Evolutionary conservation across 2,329 filamentous ascomycete species (phyloP).

Genomic region (Triangularia verruculosa): DNA sequence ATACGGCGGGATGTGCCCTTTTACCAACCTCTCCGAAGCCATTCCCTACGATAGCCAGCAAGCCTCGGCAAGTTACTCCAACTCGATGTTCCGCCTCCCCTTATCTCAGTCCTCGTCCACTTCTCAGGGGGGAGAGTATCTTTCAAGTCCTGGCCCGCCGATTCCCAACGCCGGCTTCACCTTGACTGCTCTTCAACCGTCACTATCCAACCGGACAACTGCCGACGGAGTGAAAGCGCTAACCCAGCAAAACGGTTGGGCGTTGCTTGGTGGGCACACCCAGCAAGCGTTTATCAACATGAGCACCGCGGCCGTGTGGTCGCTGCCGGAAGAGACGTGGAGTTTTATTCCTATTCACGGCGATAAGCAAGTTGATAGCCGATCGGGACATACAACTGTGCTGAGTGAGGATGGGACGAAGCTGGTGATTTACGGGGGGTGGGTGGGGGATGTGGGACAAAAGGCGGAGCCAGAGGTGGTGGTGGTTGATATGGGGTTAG

Average conservation of each 20-base stretch:
- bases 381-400: slow-evolving; percentile 86
- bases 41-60: slow-evolving; percentile 54
- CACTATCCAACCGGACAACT: slow-evolving; percentile 63
- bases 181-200: slow-evolving; percentile 69
- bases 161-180: slow-evolving; percentile 79
- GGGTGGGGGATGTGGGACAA: slow-evolving; percentile 78
- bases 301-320: slow-evolving; percentile 85
- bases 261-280: slow-evolving; percentile 84
- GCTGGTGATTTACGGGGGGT: slow-evolving; percentile 83
- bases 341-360: slow-evolving; percentile 67
- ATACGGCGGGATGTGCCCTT: slow-evolving; percentile 89
- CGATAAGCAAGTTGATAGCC: slow-evolving; percentile 59
- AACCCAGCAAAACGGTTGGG: slow-evolving; percentile 72
- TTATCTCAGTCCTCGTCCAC: slow-evolving; percentile 46
- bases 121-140: slow-evolving; percentile 43
- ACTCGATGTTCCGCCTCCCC: slow-evolving; percentile 71
- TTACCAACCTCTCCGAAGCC: slow-evolving; percentile 21
- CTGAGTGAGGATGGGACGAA: slow-evolving; percentile 73
- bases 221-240: slow-evolving; percentile 39
- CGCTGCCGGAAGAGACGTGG: slow-evolving; percentile 82
- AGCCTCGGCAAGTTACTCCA: slow-evolving; percentile 71
- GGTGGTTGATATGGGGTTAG: slow-evolving; percentile 70
- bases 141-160: not conserved
- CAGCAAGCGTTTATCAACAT: slow-evolving; percentile 85
- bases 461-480: slow-evolving; percentile 80